Base-by-base conservation (phyloP, 2,329 filamentous ascomycete species). In the Davidsoniella neocaledoniae region DNA sequence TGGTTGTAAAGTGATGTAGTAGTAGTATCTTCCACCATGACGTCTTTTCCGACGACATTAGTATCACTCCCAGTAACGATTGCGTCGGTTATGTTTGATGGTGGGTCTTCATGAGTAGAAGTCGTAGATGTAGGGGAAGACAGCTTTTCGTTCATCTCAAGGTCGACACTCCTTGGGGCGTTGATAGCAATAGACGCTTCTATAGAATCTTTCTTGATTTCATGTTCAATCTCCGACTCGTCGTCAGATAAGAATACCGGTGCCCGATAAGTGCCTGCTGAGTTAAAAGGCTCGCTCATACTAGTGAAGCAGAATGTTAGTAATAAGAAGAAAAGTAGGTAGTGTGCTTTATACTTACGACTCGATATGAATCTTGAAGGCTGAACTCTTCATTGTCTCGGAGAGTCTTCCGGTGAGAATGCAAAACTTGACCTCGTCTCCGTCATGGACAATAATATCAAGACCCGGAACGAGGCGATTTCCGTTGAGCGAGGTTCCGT, bases 401-500 rank as follows among this genome's bases (percentile, higher is more conserved):
- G 25, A 39, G 6, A 48, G 47, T 10, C 49, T 43, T 26, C 50
- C 48, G 17, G 50, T 53, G 1, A 48, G 38, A 37, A 49, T 48
- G n/a, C 46, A 48, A 38, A 51, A 48, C 3, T 46, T 46, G 19
- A 53, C 40, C 4, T 42, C 19, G 40, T 53, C 51, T 14, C 37
- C 47, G 10, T 43, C 39, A 8, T 49, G 37, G 5, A 52, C 33
- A 5, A 43, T 42, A 39, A 52, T 40, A 7, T 43, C 44, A 19
- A 52, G 26, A 4, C 39, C 40, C 3, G 48, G 37, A 5, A 42
- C 36, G 1, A 52, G 33, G 9, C 45, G 33, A 21, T 19, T 48
- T 8, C 45, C 47, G 16, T 54, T 52, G 8, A 54, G 42, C 19
- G 48, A 33, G 6, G 53, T 54, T 25, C 53, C 53, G n/a, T 54